phyloP scores from a whole-genome alignment of 1,139 yeast species.

The Taphrina sp. region DNA sequence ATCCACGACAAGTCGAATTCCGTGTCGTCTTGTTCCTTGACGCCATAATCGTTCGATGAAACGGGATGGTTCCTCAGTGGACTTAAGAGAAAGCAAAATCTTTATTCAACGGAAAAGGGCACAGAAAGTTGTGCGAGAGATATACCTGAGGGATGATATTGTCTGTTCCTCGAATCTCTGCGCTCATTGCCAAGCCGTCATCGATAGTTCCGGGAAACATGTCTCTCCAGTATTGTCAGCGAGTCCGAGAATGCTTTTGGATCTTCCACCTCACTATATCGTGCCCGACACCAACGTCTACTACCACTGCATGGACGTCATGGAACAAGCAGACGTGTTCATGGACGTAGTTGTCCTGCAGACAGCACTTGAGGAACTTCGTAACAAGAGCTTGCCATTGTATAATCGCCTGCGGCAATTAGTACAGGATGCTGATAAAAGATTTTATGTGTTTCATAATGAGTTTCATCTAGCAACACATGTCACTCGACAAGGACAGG shows the following conservation, averaged over 20 bases:
- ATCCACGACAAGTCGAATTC: neutral
- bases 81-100: slow-evolving; percentile 6
- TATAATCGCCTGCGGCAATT: slow-evolving; percentile 79
- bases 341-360: slow-evolving; percentile 91
- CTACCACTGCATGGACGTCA: slow-evolving; percentile 75
- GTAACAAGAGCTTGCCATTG: slow-evolving; percentile 81
- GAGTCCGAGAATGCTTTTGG: slow-evolving; percentile 56
- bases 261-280: slow-evolving; percentile 65
- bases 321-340: slow-evolving; percentile 75
- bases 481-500: slow-evolving; percentile 61
- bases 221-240: slow-evolving; percentile 48
- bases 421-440: slow-evolving; percentile 68
- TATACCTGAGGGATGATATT: slow-evolving; percentile 84
- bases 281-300: slow-evolving; percentile 87
- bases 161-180: slow-evolving; percentile 84
- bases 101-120: slow-evolving; percentile 25
- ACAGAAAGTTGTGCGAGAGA: slow-evolving; percentile 72
- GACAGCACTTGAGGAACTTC: slow-evolving; percentile 88
- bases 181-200: slow-evolving; percentile 53
- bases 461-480: slow-evolving; percentile 78
- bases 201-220: too few relatives aligned
- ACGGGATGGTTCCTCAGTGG: too few relatives aligned
- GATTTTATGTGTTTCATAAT: slow-evolving; percentile 89
- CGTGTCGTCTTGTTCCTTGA: neutral
- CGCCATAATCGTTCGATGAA: neutral